Conservation (phyloP, 2,329 filamentous ascomycete genomes). For the Colletotrichum sp. region DNA sequence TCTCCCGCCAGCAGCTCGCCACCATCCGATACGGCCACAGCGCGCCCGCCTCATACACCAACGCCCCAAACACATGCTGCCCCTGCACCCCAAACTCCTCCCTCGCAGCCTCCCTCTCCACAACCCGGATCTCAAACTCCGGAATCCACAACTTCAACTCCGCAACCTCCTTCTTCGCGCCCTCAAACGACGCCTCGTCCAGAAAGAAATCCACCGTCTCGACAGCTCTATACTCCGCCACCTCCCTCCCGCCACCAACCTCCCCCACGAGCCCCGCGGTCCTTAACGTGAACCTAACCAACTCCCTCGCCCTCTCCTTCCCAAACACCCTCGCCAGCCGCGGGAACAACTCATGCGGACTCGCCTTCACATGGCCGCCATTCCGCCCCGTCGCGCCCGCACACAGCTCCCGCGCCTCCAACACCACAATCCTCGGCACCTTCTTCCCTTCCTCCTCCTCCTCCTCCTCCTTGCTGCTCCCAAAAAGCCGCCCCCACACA, state of each 20-base stretch:
- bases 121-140: conserved; percentile 38
- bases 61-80: conserved; percentile 39
- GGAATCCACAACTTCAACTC: conserved; percentile 41
- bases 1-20: conserved; percentile 45
- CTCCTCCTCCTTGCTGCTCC: too few relatives aligned
- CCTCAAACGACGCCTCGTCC: conserved; percentile 37
- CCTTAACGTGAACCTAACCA: conserved; percentile 47
- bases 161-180: conserved; percentile 32
- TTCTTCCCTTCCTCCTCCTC: not conserved
- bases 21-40: conserved; percentile 57
- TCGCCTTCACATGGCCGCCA: conserved; percentile 54
- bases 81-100: conserved; percentile 39
- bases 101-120: conserved; percentile 36
- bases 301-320: conserved; percentile 37
- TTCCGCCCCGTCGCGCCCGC: conserved; percentile 59
- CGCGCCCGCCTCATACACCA: conserved; percentile 51
- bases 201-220: conserved; percentile 52
- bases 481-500: conserved; percentile 29
- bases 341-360: conserved; percentile 46
- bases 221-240: conserved; percentile 46
- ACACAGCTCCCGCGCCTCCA: conserved; percentile 55
- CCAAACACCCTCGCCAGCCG: conserved; percentile 33
- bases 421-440: conserved; percentile 40
- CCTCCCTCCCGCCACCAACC: conserved; percentile 38
- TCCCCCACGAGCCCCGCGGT: conserved; percentile 43